Evolutionary conservation across 2,329 filamentous ascomycete species (phyloP), one percentile per base, ranked within the genome.

Genomic region (Cladosporium cucumerinum): DNA sequence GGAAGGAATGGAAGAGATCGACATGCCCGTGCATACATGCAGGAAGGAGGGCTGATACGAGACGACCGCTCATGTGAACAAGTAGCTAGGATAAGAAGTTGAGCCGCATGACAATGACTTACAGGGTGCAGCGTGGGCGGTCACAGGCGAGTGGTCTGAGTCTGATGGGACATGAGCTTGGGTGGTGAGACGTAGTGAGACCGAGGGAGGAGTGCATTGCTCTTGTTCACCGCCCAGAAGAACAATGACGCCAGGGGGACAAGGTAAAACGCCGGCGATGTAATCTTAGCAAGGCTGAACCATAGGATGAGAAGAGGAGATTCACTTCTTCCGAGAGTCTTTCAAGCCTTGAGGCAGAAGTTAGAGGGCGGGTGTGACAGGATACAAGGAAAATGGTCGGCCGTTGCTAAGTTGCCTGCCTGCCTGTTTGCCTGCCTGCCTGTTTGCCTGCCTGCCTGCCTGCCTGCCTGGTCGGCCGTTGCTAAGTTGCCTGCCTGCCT

Each of bases 91-190:
- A 21, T 8, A 34, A 34, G 18, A 10, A 12, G 28, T 54, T 54
- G 26, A 51, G 58, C 58, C 58, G 58, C 46, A 49, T 34, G 49
- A 61, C 28, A 46, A 51, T 36, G 58, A 51, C 46, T 61, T 36
- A 30, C 58, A 61, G 46, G 21, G 10, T 12, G 23, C 34, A 36
- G 55, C 23, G 34, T 46, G 55, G 55, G 36, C 21, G 55, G 55
- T 57, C 30, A 39, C 32, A 11, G 32, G 54, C 12, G 23, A 32
- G 32, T 10, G 54, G 32, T n/a, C 54, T 18, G 21, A n/a, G 32
- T 18, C 8, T 32, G 54, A 23, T 23, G 16, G 54, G 48, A 52
- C 12, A n/a, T 52, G 23, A 52, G 48, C 26, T 46, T 46, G 39
- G 39, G 39, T 46, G 39, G 39, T 46, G 39, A 46, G 39, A 46